Evolutionary conservation across 2,329 filamentous ascomycete genomes (phyloP).

Genomic region (Fusarium marasasianum): DNA sequence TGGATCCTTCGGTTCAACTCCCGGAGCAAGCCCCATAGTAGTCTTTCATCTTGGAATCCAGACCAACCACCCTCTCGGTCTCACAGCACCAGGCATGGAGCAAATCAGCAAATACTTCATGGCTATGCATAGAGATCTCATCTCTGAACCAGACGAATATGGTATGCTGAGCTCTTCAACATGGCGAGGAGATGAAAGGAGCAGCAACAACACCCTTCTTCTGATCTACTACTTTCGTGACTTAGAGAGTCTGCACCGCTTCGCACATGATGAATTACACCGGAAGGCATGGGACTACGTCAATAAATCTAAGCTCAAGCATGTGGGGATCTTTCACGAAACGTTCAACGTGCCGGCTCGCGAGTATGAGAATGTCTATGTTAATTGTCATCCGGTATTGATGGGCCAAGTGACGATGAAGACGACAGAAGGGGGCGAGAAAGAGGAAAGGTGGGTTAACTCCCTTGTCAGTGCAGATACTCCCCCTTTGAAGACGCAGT

Average conservation of each 20-base stretch:
- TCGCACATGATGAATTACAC: constrained; percentile 61
- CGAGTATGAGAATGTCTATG: constrained; percentile 62
- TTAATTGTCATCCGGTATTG: constrained; percentile 53
- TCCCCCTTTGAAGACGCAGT: constrained; percentile 48
- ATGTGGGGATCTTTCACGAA: constrained; percentile 65
- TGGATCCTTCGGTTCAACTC: constrained; percentile 41
- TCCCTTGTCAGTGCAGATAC: constrained; percentile 48
- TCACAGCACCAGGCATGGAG: constrained; percentile 55
- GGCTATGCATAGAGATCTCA: constrained; percentile 49
- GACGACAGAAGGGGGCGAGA: constrained; percentile 25
- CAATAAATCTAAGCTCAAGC: constrained; percentile 47
- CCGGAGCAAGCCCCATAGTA: constrained; percentile 47
- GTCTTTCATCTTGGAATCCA: constrained; percentile 58
- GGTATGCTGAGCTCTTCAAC: constrained; percentile 57
- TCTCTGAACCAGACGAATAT: constrained; percentile 52
- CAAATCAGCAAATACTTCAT: constrained; percentile 52
- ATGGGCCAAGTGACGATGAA: constrained; percentile 46
- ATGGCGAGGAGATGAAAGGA: constrained; percentile 52
- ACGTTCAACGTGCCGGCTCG: constrained; percentile 56
- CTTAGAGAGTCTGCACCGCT: constrained; percentile 59
- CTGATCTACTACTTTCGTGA: constrained; percentile 61
- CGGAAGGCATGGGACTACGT: constrained; percentile 61
- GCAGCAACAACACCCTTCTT: constrained; percentile 54
- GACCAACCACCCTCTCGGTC: constrained; percentile 60
- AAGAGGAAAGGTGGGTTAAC: constrained; percentile 45